A percentile compares a stretch with the other conserved stretches of the same genome.
Conservation (phyloP, 192 early-diverging fungal genomes). For the Glomus cerebriforme region DNA sequence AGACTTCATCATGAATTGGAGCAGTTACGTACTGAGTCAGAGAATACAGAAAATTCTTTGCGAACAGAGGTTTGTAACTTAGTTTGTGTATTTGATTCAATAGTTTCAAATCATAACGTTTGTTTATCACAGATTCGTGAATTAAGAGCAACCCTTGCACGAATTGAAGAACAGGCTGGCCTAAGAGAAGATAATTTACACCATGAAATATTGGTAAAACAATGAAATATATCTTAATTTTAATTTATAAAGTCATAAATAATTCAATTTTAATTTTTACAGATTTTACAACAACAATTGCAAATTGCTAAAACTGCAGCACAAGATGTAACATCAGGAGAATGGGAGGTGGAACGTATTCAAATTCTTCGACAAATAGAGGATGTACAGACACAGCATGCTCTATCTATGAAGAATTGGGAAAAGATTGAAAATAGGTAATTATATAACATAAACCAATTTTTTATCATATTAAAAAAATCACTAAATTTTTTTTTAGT, state of each 20-base stretch:
- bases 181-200: conserved; percentile 42
- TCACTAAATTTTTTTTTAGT: neutral
- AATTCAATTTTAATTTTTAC: neutral
- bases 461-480: neutral
- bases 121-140: conserved; percentile 35
- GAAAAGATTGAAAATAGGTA: conserved; percentile 45
- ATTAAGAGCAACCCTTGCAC: conserved; percentile 39
- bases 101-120: neutral
- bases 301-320: conserved; percentile 36
- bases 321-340: conserved; percentile 32
- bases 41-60: conserved; percentile 35
- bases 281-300: conserved; percentile 35
- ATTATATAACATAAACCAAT: neutral
- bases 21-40: conserved; percentile 33
- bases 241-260: neutral
- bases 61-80: conserved; percentile 28
- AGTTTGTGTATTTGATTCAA: neutral
- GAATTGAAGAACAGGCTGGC: conserved; percentile 38
- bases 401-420: conserved; percentile 36
- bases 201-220: conserved; percentile 35
- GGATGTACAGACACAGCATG: conserved; percentile 41
- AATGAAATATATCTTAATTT: neutral
- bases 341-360: conserved; percentile 36
- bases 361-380: conserved; percentile 43
- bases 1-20: conserved; percentile 43